Evolutionary conservation across 306 rosid genomes (phyloP).

Genomic region (Sesbania bispinosa): DNA sequence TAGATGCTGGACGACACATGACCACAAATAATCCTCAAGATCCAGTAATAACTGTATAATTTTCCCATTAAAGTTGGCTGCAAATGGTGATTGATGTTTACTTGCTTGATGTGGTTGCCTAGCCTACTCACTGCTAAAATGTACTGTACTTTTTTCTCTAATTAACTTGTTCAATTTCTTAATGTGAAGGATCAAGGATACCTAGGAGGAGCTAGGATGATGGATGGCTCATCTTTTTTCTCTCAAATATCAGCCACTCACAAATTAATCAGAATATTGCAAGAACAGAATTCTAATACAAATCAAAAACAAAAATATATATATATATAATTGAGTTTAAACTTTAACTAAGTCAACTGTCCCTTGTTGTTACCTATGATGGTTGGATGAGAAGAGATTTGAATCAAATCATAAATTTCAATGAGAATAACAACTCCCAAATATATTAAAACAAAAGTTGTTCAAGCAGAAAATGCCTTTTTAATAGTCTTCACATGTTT

Average conservation of each 20-base stretch:
- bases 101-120: conserved; percentile 12
- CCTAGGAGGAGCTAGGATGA: conserved; percentile 10
- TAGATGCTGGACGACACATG: conserved; percentile 13
- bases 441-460: background rate
- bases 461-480: too few species aligned
- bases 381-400: conserved; percentile 1
- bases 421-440: background rate
- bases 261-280: conserved; percentile 8
- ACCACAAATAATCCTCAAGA: conserved; percentile 28
- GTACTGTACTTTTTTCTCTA: background rate
- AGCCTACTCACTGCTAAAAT: conserved; percentile 1
- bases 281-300: background rate
- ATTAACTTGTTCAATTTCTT: background rate
- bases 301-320: background rate
- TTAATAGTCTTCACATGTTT: too few species aligned
- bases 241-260: background rate
- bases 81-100: conserved; percentile 17
- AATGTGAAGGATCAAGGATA: conserved; percentile 13
- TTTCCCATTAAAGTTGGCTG: background rate
- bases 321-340: background rate
- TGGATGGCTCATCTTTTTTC: background rate
- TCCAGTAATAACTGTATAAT: background rate
- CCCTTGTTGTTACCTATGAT: background rate
- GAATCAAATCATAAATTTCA: background rate
- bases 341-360: conserved; percentile 15